Evolutionary conservation across 169 alveolate species (phyloP), one percentile per base, ranked within the genome.

Genomic region (Plasmodium chabaudi): DNA sequence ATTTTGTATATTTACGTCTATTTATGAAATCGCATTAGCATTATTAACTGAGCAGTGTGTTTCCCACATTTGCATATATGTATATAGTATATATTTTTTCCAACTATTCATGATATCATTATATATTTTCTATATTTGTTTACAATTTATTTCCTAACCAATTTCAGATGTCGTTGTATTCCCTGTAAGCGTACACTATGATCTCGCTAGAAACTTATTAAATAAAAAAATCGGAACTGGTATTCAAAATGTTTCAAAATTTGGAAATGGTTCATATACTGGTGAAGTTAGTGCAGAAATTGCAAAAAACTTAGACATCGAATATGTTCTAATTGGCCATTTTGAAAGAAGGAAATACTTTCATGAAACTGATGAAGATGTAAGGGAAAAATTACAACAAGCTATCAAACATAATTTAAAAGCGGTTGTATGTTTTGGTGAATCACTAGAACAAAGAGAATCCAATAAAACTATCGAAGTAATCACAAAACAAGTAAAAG

Each of bases 311-410:
- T 74, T 97, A 60, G 99, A 98, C 12, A 82, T 98, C 39, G 91
- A 95, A 51, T 99, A 99, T 99, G 95, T 98, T 25, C 93, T 99
- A 65, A 90, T 98, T 49, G 99, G 99, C 13, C 99, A 99, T 94
- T 97, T 99, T 19, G 99, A 99, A 92, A 97, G 99, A 68, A 96
- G 99, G 86, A 93, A 95, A 79, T 94, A 92, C 75, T 98, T 96
- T 91, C 94, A 96, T 51, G 99, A 99, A 94, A 94, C 98, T 17
- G 98, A 97, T 91, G 98, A 94, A 72, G 96, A 95, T 69, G 98
- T 98, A 5, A 99, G 98, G n/a, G 96, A 93, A 88, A 99, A 98
- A 94, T 97, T 97, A 17, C 96, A 93, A 70, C 87, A 91, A 27
- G 97, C 98, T n/a, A 87, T 95, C 47, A 94, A 95, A 53, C 61